Conservation (phyloP, 2,329 filamentous ascomycete species). For the Talaromyces pinophilus region DNA sequence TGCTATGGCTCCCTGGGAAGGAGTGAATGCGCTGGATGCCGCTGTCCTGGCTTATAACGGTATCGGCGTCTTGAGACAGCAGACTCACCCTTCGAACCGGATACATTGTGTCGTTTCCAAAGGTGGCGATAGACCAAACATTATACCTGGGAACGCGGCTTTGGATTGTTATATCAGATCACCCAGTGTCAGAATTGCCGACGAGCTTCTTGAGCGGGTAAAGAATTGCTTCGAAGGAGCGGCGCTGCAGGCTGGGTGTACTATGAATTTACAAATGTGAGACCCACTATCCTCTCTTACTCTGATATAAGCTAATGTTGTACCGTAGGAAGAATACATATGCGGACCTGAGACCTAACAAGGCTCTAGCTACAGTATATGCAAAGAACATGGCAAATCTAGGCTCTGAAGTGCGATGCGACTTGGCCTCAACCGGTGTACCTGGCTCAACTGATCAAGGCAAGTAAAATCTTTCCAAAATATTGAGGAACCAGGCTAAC, state of each 20-base stretch:
- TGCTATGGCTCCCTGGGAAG: slow-evolving; percentile 8
- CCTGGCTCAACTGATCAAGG: slow-evolving; percentile 8
- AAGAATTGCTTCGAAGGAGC: slow-evolving; percentile 1
- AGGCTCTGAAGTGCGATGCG: slow-evolving; percentile 6
- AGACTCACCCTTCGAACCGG: slow-evolving; percentile 3
- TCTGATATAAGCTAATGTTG: no score
- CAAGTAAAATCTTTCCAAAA: no score
- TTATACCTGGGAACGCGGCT: background rate
- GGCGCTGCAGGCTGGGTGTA: slow-evolving; percentile 5
- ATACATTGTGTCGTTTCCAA: slow-evolving; percentile 10
- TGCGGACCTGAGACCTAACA: slow-evolving; percentile 7
- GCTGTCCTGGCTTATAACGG: slow-evolving; percentile 11
- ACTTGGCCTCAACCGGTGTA: background rate
- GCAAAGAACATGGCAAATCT: background rate
- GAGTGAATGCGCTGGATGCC: slow-evolving; percentile 3
- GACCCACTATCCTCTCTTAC: no score
- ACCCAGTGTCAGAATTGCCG: slow-evolving; percentile 7
- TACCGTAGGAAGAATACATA: slow-evolving; percentile 8
- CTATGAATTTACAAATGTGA: background rate
- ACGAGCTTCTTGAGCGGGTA: slow-evolving; percentile 1
- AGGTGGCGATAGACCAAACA: slow-evolving; percentile 6
- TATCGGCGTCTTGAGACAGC: slow-evolving; percentile 1
- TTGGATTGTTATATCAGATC: slow-evolving; percentile 13
- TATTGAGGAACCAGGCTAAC: no score
- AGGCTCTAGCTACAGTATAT: background rate